Conservation (phyloP, 2,329 filamentous ascomycete genomes). For the Plectosphaerella cucumerina region DNA sequence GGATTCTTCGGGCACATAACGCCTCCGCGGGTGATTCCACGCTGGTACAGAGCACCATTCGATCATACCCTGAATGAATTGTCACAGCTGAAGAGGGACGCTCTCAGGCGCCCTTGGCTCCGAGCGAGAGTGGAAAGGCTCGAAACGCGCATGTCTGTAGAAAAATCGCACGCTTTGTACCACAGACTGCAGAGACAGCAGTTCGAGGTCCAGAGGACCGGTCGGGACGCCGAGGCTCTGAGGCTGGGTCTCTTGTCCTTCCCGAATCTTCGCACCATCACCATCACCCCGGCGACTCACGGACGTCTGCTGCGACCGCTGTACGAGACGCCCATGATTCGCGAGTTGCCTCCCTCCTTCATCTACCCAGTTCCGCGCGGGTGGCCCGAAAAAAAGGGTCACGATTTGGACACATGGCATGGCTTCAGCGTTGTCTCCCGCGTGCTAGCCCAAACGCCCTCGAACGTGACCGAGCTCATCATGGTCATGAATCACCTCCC, state of each 20-base stretch:
- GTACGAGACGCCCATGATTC: slow-evolving; percentile 38
- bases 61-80: too few species aligned
- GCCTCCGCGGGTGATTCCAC: too few species aligned
- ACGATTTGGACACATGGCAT: slow-evolving; percentile 21
- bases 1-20: not conserved
- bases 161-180: slow-evolving; percentile 22
- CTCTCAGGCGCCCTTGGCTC: not conserved
- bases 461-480: slow-evolving; percentile 23
- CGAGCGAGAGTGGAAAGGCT: slow-evolving; percentile 1
- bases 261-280: slow-evolving; percentile 28
- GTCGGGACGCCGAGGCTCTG: slow-evolving; percentile 24
- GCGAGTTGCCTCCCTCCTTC: slow-evolving; percentile 31
- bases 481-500: slow-evolving; percentile 23
- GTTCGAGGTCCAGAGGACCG: slow-evolving; percentile 18
- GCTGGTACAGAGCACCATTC: too few species aligned
- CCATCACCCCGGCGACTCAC: slow-evolving; percentile 33
- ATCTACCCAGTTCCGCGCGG: slow-evolving; percentile 31
- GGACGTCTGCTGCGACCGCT: slow-evolving; percentile 27
- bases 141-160: not conserved
- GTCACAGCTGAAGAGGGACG: too few species aligned
- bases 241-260: slow-evolving; percentile 27
- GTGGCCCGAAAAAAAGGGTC: slow-evolving; percentile 16
- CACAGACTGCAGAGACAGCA: slow-evolving; percentile 26
- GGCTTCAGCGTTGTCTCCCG: slow-evolving; percentile 23
- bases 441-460: slow-evolving; percentile 14